Evolutionary conservation across 1,139 yeast genomes (phyloP).

Genomic region (Magnusiomyces magnusii): DNA sequence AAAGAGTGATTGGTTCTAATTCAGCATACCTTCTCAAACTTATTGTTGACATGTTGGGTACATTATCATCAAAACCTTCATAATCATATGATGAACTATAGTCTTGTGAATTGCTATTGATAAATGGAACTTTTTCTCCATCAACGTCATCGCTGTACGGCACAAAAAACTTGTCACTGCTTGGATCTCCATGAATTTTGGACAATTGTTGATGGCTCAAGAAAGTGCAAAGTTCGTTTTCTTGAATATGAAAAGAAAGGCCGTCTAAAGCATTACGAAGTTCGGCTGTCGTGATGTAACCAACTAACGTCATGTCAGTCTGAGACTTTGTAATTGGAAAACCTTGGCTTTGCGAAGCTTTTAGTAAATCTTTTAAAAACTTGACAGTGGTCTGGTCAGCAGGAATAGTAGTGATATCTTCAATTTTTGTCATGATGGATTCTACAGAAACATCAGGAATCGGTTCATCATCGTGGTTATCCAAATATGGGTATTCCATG

Average conservation of each 20-base stretch:
- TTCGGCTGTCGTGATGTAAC: conserved; percentile 38
- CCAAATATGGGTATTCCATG: conserved; percentile 36
- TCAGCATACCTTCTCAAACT: conserved; percentile 27
- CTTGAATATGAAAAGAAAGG: conserved; percentile 6
- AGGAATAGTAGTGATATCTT: conserved; percentile 28
- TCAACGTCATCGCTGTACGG: not conserved
- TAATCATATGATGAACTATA: not conserved
- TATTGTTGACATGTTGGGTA: not conserved
- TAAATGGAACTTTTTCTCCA: not conserved
- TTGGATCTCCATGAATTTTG: not conserved
- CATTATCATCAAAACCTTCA: not conserved
- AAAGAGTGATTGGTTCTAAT: conserved; percentile 28
- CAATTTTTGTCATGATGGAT: conserved; percentile 29
- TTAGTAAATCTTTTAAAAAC: conserved; percentile 20
- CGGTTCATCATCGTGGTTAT: conserved; percentile 33
- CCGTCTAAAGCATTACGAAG: conserved; percentile 29
- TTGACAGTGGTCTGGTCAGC: conserved; percentile 20
- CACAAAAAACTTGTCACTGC: not conserved
- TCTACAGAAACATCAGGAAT: conserved; percentile 33
- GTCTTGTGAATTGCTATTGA: not conserved
- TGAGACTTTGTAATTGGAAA: conserved; percentile 37
- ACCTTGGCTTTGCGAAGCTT: conserved; percentile 30
- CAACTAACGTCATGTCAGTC: conserved; percentile 31
- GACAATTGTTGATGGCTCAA: conserved; percentile 8
- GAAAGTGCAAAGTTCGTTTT: conserved; percentile 19